Evolutionary conservation across 108 stramenopile species (phyloP).

Genomic region (Discostella stelligeroides): DNA sequence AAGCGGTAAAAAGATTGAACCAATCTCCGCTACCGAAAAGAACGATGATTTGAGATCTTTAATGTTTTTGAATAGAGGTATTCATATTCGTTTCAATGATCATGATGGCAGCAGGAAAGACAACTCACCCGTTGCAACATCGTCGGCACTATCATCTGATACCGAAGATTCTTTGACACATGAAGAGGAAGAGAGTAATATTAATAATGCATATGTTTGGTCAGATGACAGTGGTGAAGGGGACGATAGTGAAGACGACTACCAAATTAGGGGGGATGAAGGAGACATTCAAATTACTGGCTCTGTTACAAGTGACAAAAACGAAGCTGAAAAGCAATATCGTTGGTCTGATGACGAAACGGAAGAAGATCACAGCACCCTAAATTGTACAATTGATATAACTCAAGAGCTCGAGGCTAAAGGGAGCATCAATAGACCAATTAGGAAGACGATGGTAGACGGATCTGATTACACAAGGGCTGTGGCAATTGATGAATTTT

Average conservation of each 20-base stretch:
- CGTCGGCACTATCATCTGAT: slow-evolving; percentile 24
- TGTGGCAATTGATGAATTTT: slow-evolving; percentile 53
- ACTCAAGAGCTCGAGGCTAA: not conserved
- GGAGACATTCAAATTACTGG: not conserved
- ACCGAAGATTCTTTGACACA: slow-evolving; percentile 13
- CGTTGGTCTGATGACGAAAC: slow-evolving; percentile 22
- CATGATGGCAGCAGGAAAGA: slow-evolving; percentile 6
- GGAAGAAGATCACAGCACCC: slow-evolving; percentile 5
- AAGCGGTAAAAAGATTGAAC: not conserved
- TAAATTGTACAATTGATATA: slow-evolving; percentile 13
- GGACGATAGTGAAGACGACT: slow-evolving; percentile 13
- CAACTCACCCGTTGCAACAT: not conserved
- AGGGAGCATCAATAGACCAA: slow-evolving; percentile 1
- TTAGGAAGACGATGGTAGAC: slow-evolving; percentile 8
- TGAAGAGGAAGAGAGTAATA: not conserved
- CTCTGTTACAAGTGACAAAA: not conserved
- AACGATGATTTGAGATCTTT: slow-evolving; percentile 18
- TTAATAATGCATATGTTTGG: slow-evolving; percentile 35
- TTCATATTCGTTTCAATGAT: slow-evolving; percentile 62
- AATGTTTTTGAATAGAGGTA: slow-evolving; percentile 60
- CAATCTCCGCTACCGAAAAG: not conserved
- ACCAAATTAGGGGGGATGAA: too few species aligned
- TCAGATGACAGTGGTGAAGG: slow-evolving; percentile 36
- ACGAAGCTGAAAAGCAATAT: not conserved
- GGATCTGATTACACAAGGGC: slow-evolving; percentile 23